Percentiles rank a stretch among this genome's conserved stretches.
Evolutionary conservation across 2,329 filamentous ascomycete species (phyloP).

Genomic region (Lanzia echinophila): DNA sequence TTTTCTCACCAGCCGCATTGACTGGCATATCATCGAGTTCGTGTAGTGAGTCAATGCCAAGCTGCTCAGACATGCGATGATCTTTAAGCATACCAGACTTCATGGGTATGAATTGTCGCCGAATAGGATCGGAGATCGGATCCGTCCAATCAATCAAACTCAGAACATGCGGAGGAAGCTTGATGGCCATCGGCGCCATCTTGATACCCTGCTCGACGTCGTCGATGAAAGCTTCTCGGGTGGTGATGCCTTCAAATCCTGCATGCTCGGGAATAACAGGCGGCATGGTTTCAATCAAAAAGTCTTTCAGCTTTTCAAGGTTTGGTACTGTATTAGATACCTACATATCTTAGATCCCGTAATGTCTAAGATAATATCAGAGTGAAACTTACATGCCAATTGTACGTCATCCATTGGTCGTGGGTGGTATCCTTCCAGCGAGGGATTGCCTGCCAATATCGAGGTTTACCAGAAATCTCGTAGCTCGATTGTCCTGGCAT

Average conservation of each 20-base stretch:
- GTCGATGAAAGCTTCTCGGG: constrained; percentile 45
- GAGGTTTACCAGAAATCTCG: constrained; percentile 14
- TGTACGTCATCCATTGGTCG: constrained; percentile 45
- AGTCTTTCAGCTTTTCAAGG: constrained; percentile 34
- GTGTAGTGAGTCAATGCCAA: constrained; percentile 47
- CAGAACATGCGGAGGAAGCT: constrained; percentile 54
- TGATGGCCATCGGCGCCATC: constrained; percentile 51
- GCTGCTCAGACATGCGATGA: constrained; percentile 41
- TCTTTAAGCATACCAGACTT: constrained; percentile 46
- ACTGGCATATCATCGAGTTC: constrained; percentile 49
- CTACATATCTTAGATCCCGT: background rate
- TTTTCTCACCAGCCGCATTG: too few species aligned
- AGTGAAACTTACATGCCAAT: constrained; percentile 46
- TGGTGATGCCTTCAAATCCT: constrained; percentile 34
- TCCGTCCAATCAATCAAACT: constrained; percentile 53
- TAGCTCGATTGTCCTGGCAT: constrained; percentile 1
- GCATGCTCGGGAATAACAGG: constrained; percentile 37
- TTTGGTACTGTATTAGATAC: background rate
- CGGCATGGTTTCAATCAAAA: constrained; percentile 45
- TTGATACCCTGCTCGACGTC: constrained; percentile 48
- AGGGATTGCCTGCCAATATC: constrained; percentile 46
- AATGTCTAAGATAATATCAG: background rate
- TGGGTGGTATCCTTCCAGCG: constrained; percentile 42
- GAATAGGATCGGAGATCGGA: constrained; percentile 52
- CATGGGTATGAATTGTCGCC: constrained; percentile 54